A percentile compares a stretch with the other conserved stretches of the same genome.
phyloP scores from a whole-genome alignment of 805 yeast genomes.

The Diddensiella transvaalensis region DNA sequence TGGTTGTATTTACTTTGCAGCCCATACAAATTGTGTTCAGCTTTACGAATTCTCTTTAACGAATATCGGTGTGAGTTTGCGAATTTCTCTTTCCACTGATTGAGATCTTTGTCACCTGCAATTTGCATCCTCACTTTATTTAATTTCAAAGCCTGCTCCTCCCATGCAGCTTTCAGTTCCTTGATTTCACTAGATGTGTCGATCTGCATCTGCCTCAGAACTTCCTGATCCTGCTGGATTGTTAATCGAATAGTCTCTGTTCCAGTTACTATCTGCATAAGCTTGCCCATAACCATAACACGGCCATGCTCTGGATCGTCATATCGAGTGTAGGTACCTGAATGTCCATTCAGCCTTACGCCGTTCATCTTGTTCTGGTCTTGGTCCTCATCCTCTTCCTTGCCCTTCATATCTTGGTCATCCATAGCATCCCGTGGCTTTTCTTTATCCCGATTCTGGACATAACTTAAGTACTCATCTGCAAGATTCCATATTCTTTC shows the following conservation, averaged over 20 bases:
- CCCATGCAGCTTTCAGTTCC: conserved; percentile 24
- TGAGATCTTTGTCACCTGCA: conserved; percentile 22
- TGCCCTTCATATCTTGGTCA: neutral
- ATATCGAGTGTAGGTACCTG: neutral
- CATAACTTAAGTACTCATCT: conserved; percentile 23
- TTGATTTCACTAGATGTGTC: conserved; percentile 29
- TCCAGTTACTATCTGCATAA: conserved; percentile 30
- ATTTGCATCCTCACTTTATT: conserved; percentile 23
- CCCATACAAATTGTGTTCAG: conserved; percentile 29
- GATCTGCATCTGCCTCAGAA: conserved; percentile 25
- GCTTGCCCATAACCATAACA: conserved; percentile 2
- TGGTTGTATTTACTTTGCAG: conserved; percentile 29
- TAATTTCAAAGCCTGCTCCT: conserved; percentile 24
- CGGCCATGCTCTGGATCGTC: neutral
- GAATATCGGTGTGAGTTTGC: conserved; percentile 28
- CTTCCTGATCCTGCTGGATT: conserved; percentile 32
- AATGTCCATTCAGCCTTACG: neutral
- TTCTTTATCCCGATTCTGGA: conserved; percentile 18
- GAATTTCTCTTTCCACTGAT: conserved; percentile 26
- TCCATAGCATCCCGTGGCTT: conserved; percentile 3
- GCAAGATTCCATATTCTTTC: conserved; percentile 33
- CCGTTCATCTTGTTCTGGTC: neutral
- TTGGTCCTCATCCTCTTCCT: conserved; percentile 3
- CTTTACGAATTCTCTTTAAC: conserved; percentile 24
- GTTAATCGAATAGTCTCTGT: conserved; percentile 36